phyloP scores from a whole-genome alignment of 176 grass and related monocot species.

The Paspalum vaginatum region DNA sequence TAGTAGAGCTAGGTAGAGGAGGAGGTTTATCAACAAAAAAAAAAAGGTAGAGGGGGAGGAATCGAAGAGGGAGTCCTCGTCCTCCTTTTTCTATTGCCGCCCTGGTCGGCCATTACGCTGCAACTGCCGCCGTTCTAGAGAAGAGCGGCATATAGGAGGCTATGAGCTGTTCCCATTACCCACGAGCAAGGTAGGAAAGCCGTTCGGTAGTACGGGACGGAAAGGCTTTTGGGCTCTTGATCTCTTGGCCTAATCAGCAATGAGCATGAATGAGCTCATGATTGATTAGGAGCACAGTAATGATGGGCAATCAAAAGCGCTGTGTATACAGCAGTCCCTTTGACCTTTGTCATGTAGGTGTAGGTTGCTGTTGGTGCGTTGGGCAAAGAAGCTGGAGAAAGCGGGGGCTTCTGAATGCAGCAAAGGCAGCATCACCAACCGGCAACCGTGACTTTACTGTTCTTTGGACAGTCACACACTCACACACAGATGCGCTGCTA shows the following conservation, averaged over 20 bases:
- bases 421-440: not conserved
- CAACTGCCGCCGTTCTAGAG: not conserved
- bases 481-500: not conserved
- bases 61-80: not conserved
- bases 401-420: not conserved
- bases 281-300: slow-evolving; percentile 6
- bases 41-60: not conserved
- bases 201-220: not conserved
- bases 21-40: no score
- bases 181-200: no score
- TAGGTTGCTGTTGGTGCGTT: not conserved
- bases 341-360: slow-evolving; percentile 16
- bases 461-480: no score
- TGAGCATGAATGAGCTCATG: not conserved
- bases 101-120: slow-evolving; percentile 46
- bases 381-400: not conserved
- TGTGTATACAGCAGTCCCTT: not conserved
- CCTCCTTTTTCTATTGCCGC: not conserved
- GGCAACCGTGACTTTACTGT: not conserved
- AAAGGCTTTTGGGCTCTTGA: not conserved
- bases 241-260: not conserved
- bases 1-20: no score
- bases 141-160: no score
- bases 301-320: not conserved
- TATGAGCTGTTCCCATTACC: no score